Conservation (phyloP, 257 asterid genomes). For the Lycium barbarum region DNA sequence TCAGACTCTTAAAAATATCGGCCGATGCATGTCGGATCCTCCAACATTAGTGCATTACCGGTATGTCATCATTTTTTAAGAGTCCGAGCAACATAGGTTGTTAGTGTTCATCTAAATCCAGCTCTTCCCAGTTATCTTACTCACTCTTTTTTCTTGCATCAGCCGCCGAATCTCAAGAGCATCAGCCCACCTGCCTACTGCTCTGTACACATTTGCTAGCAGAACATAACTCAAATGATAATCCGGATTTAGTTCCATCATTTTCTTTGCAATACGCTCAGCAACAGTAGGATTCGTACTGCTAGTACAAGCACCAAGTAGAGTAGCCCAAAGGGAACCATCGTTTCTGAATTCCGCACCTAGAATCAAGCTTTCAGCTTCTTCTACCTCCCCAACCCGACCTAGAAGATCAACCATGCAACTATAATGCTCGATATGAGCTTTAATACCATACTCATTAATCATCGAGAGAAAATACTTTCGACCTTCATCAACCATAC, state of each 20-base stretch:
- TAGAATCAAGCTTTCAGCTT: constrained; percentile 69
- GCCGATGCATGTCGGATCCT: too few relatives aligned
- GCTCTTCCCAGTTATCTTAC: constrained; percentile 79
- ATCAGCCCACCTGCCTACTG: constrained; percentile 82
- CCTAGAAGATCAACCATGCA: constrained; percentile 93
- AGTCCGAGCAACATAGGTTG: not conserved
- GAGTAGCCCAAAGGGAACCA: constrained; percentile 75
- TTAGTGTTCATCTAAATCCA: constrained; percentile 62
- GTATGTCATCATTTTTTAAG: too few relatives aligned
- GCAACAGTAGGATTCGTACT: constrained; percentile 62
- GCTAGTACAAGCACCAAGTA: constrained; percentile 81
- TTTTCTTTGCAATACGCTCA: constrained; percentile 68
- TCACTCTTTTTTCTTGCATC: constrained; percentile 66
- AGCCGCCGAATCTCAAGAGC: constrained; percentile 62
- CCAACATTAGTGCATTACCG: too few relatives aligned
- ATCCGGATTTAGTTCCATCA: constrained; percentile 79
- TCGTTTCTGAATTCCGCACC: constrained; percentile 48
- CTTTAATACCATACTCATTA: constrained; percentile 50
- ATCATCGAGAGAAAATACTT: constrained; percentile 61
- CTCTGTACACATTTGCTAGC: constrained; percentile 72
- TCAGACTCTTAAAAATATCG: too few relatives aligned
- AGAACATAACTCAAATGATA: constrained; percentile 82
- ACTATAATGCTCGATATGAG: constrained; percentile 73
- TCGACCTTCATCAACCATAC: constrained; percentile 68
- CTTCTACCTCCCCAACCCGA: constrained; percentile 76